Percentiles rank a stretch among this genome's conserved stretches.
phyloP scores from a whole-genome alignment of 805 yeast species.

The Debaryomyces castellii region DNA sequence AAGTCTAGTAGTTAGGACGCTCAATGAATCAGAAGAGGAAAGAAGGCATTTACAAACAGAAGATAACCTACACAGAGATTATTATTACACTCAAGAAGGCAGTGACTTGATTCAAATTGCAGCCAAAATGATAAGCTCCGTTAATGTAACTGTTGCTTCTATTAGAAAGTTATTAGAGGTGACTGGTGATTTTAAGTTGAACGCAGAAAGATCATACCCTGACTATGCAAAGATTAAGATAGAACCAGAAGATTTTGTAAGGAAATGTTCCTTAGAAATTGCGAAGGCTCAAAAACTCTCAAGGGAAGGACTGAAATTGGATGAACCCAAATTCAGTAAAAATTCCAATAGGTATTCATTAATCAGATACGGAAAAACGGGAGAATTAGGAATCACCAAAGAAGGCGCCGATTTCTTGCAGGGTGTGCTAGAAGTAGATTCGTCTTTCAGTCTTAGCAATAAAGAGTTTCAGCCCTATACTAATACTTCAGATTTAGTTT shows the following conservation, averaged over 20 bases:
- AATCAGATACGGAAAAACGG: conserved; percentile 51
- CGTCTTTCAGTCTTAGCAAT: conserved; percentile 33
- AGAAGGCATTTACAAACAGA: conserved; percentile 17
- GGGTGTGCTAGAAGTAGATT: conserved; percentile 22
- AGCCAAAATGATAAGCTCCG: conserved; percentile 58
- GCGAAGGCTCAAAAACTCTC: conserved; percentile 37
- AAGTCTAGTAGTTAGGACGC: conserved; percentile 55
- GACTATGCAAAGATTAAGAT: conserved; percentile 59
- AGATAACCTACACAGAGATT: conserved; percentile 21
- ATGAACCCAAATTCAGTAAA: conserved; percentile 19
- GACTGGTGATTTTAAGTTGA: conserved; percentile 67
- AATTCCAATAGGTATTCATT: conserved; percentile 47
- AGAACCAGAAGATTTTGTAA: conserved; percentile 59
- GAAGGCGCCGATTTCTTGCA: conserved; percentile 49
- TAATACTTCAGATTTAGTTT: conserved; percentile 10
- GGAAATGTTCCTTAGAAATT: conserved; percentile 60
- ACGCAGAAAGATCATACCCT: conserved; percentile 61
- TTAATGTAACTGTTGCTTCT: conserved; percentile 47
- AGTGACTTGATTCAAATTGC: conserved; percentile 60
- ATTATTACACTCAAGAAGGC: conserved; percentile 66
- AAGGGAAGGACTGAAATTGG: conserved; percentile 20
- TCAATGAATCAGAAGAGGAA: conserved; percentile 40
- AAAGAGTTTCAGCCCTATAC: conserved; percentile 38
- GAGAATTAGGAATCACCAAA: conserved; percentile 45
- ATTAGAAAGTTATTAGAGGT: conserved; percentile 52